Evolutionary conservation across 2,329 filamentous ascomycete genomes (phyloP).

Genomic region (Elsinoe arachidis): DNA sequence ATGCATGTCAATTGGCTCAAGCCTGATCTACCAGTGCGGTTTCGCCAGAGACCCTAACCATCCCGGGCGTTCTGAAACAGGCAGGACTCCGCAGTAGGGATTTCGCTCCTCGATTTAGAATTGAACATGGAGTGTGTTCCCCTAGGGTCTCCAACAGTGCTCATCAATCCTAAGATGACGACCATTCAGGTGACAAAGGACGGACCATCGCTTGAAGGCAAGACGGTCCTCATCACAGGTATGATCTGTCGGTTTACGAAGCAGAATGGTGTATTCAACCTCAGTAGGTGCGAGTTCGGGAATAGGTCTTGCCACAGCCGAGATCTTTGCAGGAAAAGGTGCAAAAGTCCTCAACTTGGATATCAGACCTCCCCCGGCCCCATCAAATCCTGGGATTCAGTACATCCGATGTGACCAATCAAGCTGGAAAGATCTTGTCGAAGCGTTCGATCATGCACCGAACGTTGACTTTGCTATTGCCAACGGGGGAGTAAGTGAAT

Average conservation of each 20-base stretch:
- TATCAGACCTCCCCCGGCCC: background rate
- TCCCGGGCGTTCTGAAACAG: background rate
- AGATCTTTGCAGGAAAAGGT: constrained; percentile 34
- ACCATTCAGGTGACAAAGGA: background rate
- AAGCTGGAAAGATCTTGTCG: constrained; percentile 22
- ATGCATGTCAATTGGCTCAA: constrained; percentile 12
- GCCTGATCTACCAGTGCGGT: background rate
- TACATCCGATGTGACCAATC: constrained; percentile 25
- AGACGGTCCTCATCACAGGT: background rate
- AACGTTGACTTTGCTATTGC: constrained; percentile 28
- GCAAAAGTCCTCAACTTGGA: constrained; percentile 39
- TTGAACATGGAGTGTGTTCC: too few species aligned
- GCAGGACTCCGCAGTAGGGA: background rate
- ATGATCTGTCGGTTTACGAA: too few species aligned
- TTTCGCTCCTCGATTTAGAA: too few species aligned
- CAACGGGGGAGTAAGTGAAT: constrained; percentile 29
- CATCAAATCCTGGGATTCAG: constrained; percentile 7
- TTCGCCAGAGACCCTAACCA: background rate
- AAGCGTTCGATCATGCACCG: constrained; percentile 20
- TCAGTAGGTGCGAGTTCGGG: background rate
- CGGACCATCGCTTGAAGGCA: background rate
- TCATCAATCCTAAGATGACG: background rate
- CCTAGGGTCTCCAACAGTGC: too few species aligned
- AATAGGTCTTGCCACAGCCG: constrained; percentile 23
- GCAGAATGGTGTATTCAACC: background rate